Evolutionary conservation across 1,284 basidiomycete genomes (phyloP), one percentile per base, ranked within the genome.

Genomic region (Cystobasidium slooffiae): DNA sequence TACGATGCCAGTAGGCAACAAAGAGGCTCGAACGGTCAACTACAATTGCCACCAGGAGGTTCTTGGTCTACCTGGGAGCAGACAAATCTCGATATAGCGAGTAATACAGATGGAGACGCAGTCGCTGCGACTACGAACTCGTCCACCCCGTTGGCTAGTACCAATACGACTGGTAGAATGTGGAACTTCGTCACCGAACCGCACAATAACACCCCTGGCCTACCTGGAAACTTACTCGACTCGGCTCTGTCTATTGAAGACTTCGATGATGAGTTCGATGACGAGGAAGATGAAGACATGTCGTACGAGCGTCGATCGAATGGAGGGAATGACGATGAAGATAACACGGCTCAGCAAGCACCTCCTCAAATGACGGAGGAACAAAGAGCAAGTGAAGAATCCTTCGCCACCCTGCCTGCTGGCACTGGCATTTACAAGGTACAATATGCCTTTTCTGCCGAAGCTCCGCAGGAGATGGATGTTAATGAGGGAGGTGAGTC

Each of bases 191-290:
- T n/a, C 8, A 62, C 55, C 6, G 58, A 61, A 1, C 31, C 31
- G 31, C 31, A 31, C 24, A 61, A 41, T 53, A 31, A 24, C 9
- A 20, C 39, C 20, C 47, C 49, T 10, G 24, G 39, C 20, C 24
- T 46, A 4, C 69, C 58, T 20, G 20, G 37, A 4, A 53, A 49
- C 8, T 56, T 73, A 10, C 20, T 73, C 41, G 63, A 51, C 18
- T 73, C 70, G 18, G 70, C 62, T 8, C 44, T 73, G n/a, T 44
- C 39, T n/a, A 73, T 73, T 18, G 51, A 73, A 20, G 62, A 65
- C 31, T 73, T 73, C 62, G 70, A 73, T 47, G 53, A 56, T 24
- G 70, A 73, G 3, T 72, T 55, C n/a, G 69, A 72, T 64, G 69
- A 72, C 43, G 75, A 72, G 24, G 64, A 67, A n/a, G 62, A 64